These are phyloP conservation scores for Odontarrhena argentea DNA, from an alignment of 345 rosid genomes.

Conservation along the genomic window DNA sequence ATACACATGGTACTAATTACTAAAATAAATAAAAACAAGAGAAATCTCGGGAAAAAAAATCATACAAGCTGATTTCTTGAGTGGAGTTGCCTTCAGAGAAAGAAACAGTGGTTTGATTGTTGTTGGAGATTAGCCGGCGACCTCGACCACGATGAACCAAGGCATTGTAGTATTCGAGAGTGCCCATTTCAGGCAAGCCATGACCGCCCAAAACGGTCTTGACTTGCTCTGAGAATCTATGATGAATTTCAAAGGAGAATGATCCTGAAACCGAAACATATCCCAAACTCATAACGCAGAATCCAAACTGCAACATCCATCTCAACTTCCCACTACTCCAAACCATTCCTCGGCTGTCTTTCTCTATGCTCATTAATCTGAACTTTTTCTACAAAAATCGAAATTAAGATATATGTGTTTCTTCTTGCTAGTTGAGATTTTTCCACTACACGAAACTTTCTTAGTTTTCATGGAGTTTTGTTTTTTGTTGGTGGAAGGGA, in stretches of 20 bases:
- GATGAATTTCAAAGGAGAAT: constrained; percentile 70
- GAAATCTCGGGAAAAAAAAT: not conserved
- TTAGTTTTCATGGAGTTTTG: constrained; percentile 14
- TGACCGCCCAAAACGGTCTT: constrained; percentile 60
- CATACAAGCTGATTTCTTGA: constrained; percentile 51
- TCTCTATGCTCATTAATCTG: constrained; percentile 5
- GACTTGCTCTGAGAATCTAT: constrained; percentile 82
- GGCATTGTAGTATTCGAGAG: constrained; percentile 55
- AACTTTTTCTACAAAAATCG: not conserved
- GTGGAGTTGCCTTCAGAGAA: constrained; percentile 73
- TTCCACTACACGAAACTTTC: constrained; percentile 34
- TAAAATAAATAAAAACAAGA: not conserved
- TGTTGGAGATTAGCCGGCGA: constrained; percentile 56
- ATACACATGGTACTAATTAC: not conserved
- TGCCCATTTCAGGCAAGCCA: constrained; percentile 75
- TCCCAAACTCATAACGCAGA: constrained; percentile 32
- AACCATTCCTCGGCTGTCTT: constrained; percentile 14
- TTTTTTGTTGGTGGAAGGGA: not conserved
- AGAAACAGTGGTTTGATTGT: constrained; percentile 56
- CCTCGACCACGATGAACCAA: constrained; percentile 80
- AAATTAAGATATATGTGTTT: constrained; percentile 2
- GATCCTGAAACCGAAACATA: constrained; percentile 43
- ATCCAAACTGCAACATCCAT: constrained; percentile 37
- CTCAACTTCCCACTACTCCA: constrained; percentile 20
- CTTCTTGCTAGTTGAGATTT: constrained; percentile 32